phyloP scores from a whole-genome alignment of 306 rosid genomes.

The Malus sylvestris region DNA sequence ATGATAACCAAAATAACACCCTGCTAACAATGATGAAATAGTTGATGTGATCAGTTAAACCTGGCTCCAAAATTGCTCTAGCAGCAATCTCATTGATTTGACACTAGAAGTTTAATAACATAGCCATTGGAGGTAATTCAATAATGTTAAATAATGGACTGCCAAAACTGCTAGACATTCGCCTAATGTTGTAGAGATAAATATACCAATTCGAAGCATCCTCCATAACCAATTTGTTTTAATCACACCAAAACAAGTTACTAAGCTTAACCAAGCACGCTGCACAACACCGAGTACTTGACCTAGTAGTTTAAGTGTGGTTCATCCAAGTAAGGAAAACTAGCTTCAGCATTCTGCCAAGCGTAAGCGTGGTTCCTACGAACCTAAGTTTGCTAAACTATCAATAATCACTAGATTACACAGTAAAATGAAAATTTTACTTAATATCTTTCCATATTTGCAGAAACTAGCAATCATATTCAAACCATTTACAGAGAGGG shows the following conservation, averaged over 20 bases:
- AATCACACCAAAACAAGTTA: background rate
- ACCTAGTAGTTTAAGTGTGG: background rate
- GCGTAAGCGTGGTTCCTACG: background rate
- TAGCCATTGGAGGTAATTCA: background rate
- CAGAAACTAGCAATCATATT: background rate
- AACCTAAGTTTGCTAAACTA: background rate
- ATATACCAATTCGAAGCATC: background rate
- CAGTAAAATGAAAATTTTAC: background rate
- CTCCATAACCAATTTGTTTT: background rate
- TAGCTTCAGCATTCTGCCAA: background rate
- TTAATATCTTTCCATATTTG: background rate
- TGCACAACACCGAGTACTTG: background rate
- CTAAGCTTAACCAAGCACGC: background rate
- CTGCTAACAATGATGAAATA: background rate
- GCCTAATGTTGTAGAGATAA: background rate
- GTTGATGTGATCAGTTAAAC: background rate
- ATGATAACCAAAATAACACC: background rate
- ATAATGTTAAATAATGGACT: background rate
- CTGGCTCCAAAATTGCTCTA: background rate
- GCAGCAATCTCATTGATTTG: background rate
- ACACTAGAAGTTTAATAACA: background rate
- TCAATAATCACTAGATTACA: background rate
- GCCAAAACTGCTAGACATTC: background rate
- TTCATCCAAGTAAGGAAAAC: background rate
- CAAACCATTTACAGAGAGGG: background rate